These are phyloP conservation scores for Plasmopara halstedii DNA, from an alignment of 352 stramenopile genomes.

Conservation along the genomic window DNA sequence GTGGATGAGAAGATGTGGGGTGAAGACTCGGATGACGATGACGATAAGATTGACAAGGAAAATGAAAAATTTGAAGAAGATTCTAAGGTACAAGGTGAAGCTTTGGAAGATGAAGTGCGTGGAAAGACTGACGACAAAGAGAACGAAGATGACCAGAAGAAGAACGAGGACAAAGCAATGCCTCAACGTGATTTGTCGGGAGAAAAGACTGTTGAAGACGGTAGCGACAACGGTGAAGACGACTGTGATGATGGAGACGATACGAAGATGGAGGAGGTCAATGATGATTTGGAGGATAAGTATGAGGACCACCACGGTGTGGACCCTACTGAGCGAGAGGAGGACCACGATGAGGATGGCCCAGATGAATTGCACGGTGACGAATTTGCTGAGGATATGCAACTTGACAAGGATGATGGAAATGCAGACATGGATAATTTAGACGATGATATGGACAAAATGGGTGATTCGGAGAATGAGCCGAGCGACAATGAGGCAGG, in stretches of 20 bases:
- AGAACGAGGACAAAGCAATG: constrained; percentile 43
- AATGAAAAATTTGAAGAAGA: constrained; percentile 92
- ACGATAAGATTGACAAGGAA: constrained; percentile 94
- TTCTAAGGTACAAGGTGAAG: constrained; percentile 69
- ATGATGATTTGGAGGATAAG: constrained; percentile 88
- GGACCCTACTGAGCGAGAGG: constrained; percentile 46
- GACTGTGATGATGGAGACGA: constrained; percentile 39
- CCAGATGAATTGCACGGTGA: constrained; percentile 57
- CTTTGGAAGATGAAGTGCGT: constrained; percentile 83
- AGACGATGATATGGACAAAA: constrained; percentile 46
- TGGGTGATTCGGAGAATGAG: constrained; percentile 48
- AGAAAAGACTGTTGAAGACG: constrained; percentile 28
- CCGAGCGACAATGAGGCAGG: constrained; percentile 25
- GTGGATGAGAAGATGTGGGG: constrained; percentile 99
- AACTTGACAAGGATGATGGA: constrained; percentile 64
- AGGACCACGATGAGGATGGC: constrained; percentile 47
- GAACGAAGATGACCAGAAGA: constrained; percentile 52
- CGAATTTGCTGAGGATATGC: constrained; percentile 79
- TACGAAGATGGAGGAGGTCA: constrained; percentile 79
- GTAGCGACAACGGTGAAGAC: constrained; percentile 30
- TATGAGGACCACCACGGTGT: constrained; percentile 72
- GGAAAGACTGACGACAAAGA: constrained; percentile 87
- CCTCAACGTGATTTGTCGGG: constrained; percentile 40
- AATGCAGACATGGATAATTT: constrained; percentile 32
- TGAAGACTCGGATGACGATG: constrained; percentile 87